Percentiles rank a stretch among this genome's conserved stretches.
phyloP scores from a whole-genome alignment of 176 grass and related monocot species.

The Paspalum notatum region DNA sequence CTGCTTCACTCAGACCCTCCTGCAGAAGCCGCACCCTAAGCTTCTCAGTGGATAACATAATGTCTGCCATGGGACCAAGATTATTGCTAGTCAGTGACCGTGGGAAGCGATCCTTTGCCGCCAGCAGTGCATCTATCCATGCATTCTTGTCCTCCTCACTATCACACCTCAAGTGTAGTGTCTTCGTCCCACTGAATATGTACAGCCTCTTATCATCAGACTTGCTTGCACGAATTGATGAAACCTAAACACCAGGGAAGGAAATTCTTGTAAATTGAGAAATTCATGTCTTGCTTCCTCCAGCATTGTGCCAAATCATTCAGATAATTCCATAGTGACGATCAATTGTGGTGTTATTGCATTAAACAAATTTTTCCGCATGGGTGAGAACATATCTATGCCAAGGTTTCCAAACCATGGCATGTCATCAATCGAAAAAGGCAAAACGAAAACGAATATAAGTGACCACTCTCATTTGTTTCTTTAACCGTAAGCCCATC shows the following conservation, averaged over 20 bases:
- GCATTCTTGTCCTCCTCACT: slow-evolving; percentile 73
- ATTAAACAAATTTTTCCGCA: slow-evolving; percentile 11
- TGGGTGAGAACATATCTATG: not conserved
- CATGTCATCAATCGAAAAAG: slow-evolving; percentile 35
- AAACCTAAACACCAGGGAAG: slow-evolving; percentile 68
- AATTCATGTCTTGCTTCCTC: slow-evolving; percentile 8
- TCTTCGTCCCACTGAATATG: slow-evolving; percentile 96
- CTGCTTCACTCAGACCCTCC: slow-evolving; percentile 66
- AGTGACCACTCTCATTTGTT: not conserved
- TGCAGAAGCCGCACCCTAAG: slow-evolving; percentile 62
- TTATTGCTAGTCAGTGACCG: slow-evolving; percentile 59
- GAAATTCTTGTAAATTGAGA: slow-evolving; percentile 17
- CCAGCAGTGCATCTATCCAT: slow-evolving; percentile 76
- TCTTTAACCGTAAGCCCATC: slow-evolving; percentile 27
- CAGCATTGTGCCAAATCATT: slow-evolving; percentile 32
- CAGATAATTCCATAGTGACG: slow-evolving; percentile 6
- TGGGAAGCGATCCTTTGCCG: slow-evolving; percentile 74
- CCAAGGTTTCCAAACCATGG: not conserved
- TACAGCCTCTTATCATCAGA: slow-evolving; percentile 99
- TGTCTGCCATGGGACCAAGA: slow-evolving; percentile 52
- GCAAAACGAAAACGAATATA: slow-evolving; percentile 10
- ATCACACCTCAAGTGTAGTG: slow-evolving; percentile 82
- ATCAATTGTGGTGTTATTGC: not conserved
- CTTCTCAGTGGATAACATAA: slow-evolving; percentile 75
- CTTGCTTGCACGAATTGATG: slow-evolving; percentile 86